Percentiles rank a stretch among this genome's conserved stretches.
These are phyloP conservation scores for Aspergillus ustus DNA, from an alignment of 2,329 filamentous ascomycete genomes.

Conservation along the genomic window DNA sequence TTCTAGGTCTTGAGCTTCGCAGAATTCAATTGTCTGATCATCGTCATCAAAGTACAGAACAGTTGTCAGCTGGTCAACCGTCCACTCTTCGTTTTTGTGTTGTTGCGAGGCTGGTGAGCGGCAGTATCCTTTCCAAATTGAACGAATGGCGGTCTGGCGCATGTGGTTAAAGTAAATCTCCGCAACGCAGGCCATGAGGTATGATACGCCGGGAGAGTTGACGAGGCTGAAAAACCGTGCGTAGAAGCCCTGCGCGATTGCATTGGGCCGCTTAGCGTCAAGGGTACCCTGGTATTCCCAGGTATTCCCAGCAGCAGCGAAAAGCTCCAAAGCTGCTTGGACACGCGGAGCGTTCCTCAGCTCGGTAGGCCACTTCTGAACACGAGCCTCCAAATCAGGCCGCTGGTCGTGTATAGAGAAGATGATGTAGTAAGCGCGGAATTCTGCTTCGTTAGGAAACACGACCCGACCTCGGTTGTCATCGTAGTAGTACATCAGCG, in stretches of 20 bases:
- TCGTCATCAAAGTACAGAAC: conserved; percentile 61
- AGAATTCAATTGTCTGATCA: conserved; percentile 59
- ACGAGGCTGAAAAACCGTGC: conserved; percentile 62
- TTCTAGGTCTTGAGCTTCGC: conserved; percentile 57
- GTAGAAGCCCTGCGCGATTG: conserved; percentile 63
- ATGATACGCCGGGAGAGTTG: conserved; percentile 60
- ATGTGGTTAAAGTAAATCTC: conserved; percentile 66
- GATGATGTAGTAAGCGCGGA: conserved; percentile 65
- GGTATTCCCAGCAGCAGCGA: conserved; percentile 59
- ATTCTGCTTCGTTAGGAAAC: conserved; percentile 66
- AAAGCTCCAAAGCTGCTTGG: conserved; percentile 61
- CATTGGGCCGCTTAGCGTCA: conserved; percentile 53
- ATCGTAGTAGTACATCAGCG: conserved; percentile 65
- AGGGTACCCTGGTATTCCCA: conserved; percentile 58
- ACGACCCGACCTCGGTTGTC: conserved; percentile 55
- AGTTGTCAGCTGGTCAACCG: conserved; percentile 54
- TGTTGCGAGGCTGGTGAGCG: conserved; percentile 53
- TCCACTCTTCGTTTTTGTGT: conserved; percentile 61
- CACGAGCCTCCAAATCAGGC: conserved; percentile 61
- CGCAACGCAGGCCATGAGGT: conserved; percentile 67
- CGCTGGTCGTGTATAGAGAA: conserved; percentile 58
- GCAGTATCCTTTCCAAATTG: conserved; percentile 59
- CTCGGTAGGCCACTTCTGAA: conserved; percentile 59
- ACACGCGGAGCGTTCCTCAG: conserved; percentile 58
- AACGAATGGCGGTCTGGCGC: conserved; percentile 60